Conservation (phyloP, 306 rosid species). For the Sophora flavescens region DNA sequence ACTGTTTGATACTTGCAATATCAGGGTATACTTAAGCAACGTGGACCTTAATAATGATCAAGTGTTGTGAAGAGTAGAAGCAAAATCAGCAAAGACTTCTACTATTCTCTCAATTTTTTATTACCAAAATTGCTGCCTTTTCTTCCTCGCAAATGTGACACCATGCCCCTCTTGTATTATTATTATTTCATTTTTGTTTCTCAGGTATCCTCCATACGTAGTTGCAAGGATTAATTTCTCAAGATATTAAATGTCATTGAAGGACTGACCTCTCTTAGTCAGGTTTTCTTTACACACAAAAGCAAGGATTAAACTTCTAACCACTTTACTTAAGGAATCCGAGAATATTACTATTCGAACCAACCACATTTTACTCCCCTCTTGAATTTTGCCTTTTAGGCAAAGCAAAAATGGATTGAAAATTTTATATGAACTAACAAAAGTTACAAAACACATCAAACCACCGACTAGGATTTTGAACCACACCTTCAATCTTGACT, state of each 20-base stretch:
- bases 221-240: too few species aligned
- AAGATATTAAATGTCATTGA: too few species aligned
- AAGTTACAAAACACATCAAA: background rate
- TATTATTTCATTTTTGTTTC: background rate
- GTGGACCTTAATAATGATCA: constrained; percentile 69
- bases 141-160: constrained; percentile 7
- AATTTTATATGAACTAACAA: constrained; percentile 35
- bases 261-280: too few species aligned
- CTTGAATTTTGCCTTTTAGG: constrained; percentile 54
- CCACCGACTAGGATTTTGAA: background rate
- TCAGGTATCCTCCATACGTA: too few species aligned
- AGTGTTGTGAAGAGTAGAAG: constrained; percentile 57
- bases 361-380: background rate
- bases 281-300: too few species aligned
- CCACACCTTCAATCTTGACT: background rate
- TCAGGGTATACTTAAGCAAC: constrained; percentile 28
- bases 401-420: constrained; percentile 48
- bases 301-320: too few species aligned
- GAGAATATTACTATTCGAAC: too few species aligned
- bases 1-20: constrained; percentile 42
- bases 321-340: too few species aligned
- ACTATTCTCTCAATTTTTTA: constrained; percentile 45
- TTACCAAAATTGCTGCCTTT: constrained; percentile 31
- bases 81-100: constrained; percentile 68
- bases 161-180: constrained; percentile 1